These are phyloP conservation scores for Fusarium redolens DNA, from an alignment of 2,329 filamentous ascomycete species.

Conservation along the genomic window DNA sequence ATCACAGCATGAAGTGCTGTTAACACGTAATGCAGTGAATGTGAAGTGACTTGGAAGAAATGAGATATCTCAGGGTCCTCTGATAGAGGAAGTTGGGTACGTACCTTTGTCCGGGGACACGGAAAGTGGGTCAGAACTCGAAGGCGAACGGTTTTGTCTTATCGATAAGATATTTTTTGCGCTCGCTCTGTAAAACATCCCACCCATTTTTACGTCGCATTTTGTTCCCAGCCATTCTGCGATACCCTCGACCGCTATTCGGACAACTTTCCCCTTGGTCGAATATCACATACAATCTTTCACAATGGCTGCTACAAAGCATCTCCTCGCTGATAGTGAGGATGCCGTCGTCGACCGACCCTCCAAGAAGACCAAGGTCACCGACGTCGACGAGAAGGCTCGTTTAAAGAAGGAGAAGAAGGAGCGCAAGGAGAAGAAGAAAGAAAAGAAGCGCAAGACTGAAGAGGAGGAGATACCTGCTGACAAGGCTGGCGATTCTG, in stretches of 20 bases:
- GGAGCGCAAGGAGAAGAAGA: slow-evolving; percentile 55
- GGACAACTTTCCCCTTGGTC: neutral
- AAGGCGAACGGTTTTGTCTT: slow-evolving; percentile 24
- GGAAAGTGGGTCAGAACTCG: slow-evolving; percentile 13
- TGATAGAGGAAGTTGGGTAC: slow-evolving; percentile 9
- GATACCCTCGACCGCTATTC: slow-evolving; percentile 29
- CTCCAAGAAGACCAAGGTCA: slow-evolving; percentile 56
- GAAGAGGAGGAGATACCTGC: slow-evolving; percentile 40
- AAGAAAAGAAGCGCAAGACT: slow-evolving; percentile 52
- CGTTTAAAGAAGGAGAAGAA: slow-evolving; percentile 56
- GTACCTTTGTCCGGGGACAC: slow-evolving; percentile 7
- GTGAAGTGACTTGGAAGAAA: neutral
- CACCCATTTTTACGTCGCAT: slow-evolving; percentile 37
- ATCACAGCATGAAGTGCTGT: neutral
- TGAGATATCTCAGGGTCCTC: neutral
- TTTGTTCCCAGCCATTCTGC: slow-evolving; percentile 34
- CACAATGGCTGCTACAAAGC: slow-evolving; percentile 56
- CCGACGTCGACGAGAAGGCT: slow-evolving; percentile 47
- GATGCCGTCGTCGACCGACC: slow-evolving; percentile 46
- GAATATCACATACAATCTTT: neutral
- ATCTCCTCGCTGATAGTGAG: slow-evolving; percentile 52
- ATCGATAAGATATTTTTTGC: slow-evolving; percentile 50
- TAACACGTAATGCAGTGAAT: neutral
- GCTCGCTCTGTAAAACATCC: slow-evolving; percentile 33
- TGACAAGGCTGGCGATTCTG: slow-evolving; percentile 49